phyloP scores from a whole-genome alignment of 2,329 filamentous ascomycete genomes.

The Talaromyces sp. region DNA sequence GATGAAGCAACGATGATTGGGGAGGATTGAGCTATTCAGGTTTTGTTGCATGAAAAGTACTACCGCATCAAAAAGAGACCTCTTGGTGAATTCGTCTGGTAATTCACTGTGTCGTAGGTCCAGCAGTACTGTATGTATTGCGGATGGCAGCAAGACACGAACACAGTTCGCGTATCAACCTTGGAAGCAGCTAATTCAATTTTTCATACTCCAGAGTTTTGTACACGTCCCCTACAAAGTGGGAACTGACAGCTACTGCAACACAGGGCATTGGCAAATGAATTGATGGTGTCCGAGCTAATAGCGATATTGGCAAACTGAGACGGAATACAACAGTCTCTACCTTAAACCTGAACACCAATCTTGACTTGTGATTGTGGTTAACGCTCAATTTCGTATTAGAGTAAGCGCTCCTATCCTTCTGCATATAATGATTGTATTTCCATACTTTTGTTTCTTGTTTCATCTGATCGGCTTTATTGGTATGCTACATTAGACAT shows the following conservation, averaged over 20 bases:
- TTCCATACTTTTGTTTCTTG: neutral
- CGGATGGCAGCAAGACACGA: constrained; percentile 37
- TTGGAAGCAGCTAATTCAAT: constrained; percentile 56
- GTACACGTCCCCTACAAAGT: constrained; percentile 45
- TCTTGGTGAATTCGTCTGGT: too few relatives aligned
- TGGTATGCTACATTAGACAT: neutral
- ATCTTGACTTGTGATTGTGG: neutral
- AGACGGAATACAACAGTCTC: neutral
- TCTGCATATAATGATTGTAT: neutral
- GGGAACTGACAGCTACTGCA: constrained; percentile 40
- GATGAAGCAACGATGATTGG: too few relatives aligned
- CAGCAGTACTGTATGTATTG: constrained; percentile 39
- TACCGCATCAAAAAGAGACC: too few relatives aligned
- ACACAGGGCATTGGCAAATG: neutral
- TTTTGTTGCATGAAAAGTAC: too few relatives aligned
- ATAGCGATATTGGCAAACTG: neutral
- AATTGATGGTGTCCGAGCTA: neutral
- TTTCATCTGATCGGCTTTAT: neutral
- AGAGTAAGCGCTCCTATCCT: neutral
- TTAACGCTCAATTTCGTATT: neutral
- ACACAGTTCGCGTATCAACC: constrained; percentile 55
- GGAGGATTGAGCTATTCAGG: too few relatives aligned
- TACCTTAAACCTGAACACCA: neutral
- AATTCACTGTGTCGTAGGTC: too few relatives aligned
- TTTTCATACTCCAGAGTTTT: constrained; percentile 50